These are phyloP conservation scores for Pezicula neosporulosa DNA, from an alignment of 2,329 filamentous ascomycete species.

Conservation along the genomic window DNA sequence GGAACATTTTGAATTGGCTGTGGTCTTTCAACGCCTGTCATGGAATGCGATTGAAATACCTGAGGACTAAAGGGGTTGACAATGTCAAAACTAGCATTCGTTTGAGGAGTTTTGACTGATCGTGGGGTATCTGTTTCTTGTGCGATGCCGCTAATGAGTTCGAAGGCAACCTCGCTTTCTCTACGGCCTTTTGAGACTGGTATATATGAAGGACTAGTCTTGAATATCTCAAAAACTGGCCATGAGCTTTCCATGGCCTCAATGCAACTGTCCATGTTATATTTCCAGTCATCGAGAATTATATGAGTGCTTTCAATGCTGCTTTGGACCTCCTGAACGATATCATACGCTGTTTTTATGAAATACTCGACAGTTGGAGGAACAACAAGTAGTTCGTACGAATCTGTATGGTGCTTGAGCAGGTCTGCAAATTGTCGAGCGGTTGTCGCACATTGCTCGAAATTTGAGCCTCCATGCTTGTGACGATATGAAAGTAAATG, in stretches of 20 bases:
- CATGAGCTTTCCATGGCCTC: conserved; percentile 24
- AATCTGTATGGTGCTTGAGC: conserved; percentile 34
- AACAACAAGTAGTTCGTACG: conserved; percentile 34
- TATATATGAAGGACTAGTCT: conserved; percentile 12
- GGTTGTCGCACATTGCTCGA: conserved; percentile 30
- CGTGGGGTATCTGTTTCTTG: conserved; percentile 17
- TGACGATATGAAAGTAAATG: conserved; percentile 19
- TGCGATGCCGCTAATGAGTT: conserved; percentile 20
- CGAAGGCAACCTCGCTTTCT: conserved; percentile 24
- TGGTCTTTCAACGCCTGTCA: conserved; percentile 4
- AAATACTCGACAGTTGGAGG: conserved; percentile 38
- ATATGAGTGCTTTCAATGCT: conserved; percentile 26
- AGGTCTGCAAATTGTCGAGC: conserved; percentile 31
- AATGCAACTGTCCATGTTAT: conserved; percentile 22
- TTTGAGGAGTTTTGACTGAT: conserved; percentile 21
- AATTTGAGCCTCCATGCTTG: conserved; percentile 13
- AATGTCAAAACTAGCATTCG: conserved; percentile 15
- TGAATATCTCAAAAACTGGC: conserved; percentile 23
- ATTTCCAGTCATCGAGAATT: conserved; percentile 25
- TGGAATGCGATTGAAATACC: conserved; percentile 8
- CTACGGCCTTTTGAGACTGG: conserved; percentile 11
- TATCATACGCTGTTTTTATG: conserved; percentile 30
- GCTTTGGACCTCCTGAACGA: conserved; percentile 21
- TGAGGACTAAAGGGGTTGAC: conserved; percentile 18
- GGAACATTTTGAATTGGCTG: conserved; percentile 4